Evolutionary conservation across 1,284 basidiomycete genomes (phyloP), one percentile per base, ranked within the genome.

Genomic region (Rhodotorula sp.): DNA sequence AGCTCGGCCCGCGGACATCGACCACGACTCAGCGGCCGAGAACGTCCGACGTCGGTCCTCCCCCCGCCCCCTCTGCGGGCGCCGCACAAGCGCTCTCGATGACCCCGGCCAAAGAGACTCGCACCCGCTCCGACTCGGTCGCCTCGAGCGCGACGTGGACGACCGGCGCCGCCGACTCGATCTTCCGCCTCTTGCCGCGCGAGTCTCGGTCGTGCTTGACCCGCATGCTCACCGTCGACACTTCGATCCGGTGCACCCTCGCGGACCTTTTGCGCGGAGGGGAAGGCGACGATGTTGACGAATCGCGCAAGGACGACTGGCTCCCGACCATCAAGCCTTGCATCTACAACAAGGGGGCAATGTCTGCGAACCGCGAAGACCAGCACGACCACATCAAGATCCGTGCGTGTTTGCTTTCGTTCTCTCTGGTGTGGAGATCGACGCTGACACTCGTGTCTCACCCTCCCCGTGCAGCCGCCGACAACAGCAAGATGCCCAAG

Each of bases 111-210:
- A 48, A 48, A 34, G 62, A 64, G 3, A 23, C 52, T 7, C 67
- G 74, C 20, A 61, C 51, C 20, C 68, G 76, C 5, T 63, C 64
- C 29, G 62, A 58, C 43, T 74, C 72, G 79, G 83, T 68, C 84
- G 89, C 73, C 78, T 79, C 81, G 23, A 85, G 90, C 74, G 83
- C 86, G 67, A 92, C 93, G n/a, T 90, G 89, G 86, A 86, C 90
- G 81, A 86, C 84, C 15, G 91, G 90, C 57, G 91, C 92, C 14
- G 90, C 92, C n/a, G 96, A 99, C 82, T 94, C 92, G 47, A 97
- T 99, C 80, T 99, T 99, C 87, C 88, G 94, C n/a, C 85, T 99
- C 10, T 85, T 99, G 29, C 96, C 96, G 8, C 90, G 96, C 70
- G 96, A 98, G 83, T 90, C 92, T 23, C 87, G 94, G 57, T 86